These are phyloP conservation scores for Houttuynia cordata DNA, from an alignment of 164 flowering plant genomes.

Conservation along the genomic window DNA sequence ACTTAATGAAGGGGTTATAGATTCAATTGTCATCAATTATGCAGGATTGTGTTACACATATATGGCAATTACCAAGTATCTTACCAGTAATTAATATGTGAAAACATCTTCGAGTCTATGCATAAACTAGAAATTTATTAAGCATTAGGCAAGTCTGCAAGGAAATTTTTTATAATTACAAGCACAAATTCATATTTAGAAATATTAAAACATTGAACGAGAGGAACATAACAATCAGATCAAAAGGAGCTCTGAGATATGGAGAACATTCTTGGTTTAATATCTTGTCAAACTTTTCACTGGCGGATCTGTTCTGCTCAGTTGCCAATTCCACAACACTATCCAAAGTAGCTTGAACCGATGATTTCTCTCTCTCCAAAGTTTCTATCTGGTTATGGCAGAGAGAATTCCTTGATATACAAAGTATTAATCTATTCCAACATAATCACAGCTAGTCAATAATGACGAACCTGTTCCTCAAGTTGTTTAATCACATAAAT, in stretches of 20 bases:
- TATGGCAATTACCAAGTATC: no score
- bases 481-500: constrained; percentile 56
- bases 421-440: neutral
- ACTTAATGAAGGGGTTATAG: neutral
- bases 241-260: neutral
- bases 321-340: constrained; percentile 41
- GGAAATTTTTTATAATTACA: no score
- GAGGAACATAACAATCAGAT: neutral
- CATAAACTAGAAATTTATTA: neutral
- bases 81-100: no score
- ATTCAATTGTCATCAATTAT: neutral
- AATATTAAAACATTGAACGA: no score
- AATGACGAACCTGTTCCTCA: constrained; percentile 59
- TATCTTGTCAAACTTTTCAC: constrained; percentile 60
- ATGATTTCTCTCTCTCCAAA: constrained; percentile 58
- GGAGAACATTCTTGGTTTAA: neutral
- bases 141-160: no score
- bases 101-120: no score
- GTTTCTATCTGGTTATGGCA: constrained; percentile 34
- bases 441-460: neutral
- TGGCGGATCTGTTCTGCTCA: constrained; percentile 41
- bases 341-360: constrained; percentile 54
- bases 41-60: no score
- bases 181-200: no score
- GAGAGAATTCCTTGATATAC: neutral